A percentile compares a stretch with the other conserved stretches of the same genome.
Evolutionary conservation across 495 filamentous ascomycete genomes (phyloP).

Genomic region (Annulohypoxylon maeteangense): DNA sequence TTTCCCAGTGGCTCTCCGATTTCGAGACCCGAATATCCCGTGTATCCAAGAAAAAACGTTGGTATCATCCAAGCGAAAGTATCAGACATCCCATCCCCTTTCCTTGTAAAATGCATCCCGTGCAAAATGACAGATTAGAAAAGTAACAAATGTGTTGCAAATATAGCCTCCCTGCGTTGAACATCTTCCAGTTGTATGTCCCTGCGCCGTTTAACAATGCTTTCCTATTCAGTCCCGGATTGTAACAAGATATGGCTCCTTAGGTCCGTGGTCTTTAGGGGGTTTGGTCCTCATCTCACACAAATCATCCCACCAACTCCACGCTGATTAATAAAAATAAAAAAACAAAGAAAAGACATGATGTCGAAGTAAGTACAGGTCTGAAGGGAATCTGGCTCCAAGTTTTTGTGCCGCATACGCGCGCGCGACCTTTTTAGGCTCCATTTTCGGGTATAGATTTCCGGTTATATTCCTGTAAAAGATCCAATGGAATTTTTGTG

Average conservation of each 20-base stretch:
- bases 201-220: constrained; percentile 45
- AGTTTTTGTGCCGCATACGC: constrained; percentile 5
- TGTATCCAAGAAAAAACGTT: constrained; percentile 41
- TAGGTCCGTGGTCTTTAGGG: constrained; percentile 41
- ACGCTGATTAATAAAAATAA: constrained; percentile 47
- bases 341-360: constrained; percentile 46
- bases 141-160: constrained; percentile 35
- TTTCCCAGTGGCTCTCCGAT: constrained; percentile 38
- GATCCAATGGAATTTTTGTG: constrained; percentile 27
- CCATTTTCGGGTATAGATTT: constrained; percentile 27
- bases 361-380: constrained; percentile 46
- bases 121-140: constrained; percentile 44
- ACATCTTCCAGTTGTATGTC: constrained; percentile 41
- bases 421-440: constrained; percentile 16
- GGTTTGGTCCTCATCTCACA: constrained; percentile 42
- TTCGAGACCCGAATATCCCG: constrained; percentile 24
- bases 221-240: constrained; percentile 36
- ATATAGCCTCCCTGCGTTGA: constrained; percentile 40
- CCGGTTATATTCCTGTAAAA: constrained; percentile 28
- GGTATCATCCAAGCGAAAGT: constrained; percentile 54
- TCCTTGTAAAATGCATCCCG: constrained; percentile 37
- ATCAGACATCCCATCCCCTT: constrained; percentile 33
- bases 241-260: constrained; percentile 41
- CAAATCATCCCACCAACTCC: constrained; percentile 48
- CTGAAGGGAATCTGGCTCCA: constrained; percentile 26